Evolutionary conservation across 2,329 filamentous ascomycete genomes (phyloP).

Genomic region (Bipolaris gigantea): DNA sequence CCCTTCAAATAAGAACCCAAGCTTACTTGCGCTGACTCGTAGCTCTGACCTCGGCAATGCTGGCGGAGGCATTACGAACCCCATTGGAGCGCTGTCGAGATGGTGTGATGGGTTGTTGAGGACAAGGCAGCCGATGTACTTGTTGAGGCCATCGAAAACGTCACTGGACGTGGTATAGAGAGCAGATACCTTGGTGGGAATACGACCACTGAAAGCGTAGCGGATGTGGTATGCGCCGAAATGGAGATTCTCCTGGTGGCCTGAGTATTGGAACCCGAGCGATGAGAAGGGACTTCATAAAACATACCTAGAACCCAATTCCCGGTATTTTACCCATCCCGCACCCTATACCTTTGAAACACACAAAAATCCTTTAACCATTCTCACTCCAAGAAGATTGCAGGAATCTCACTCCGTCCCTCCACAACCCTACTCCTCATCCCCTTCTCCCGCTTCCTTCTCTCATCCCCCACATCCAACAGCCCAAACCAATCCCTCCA

Average conservation of each 20-base stretch:
- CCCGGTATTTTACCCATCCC: too few relatives aligned
- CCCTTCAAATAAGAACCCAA: constrained; percentile 35
- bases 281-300: neutral
- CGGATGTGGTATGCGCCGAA: constrained; percentile 52
- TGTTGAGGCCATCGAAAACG: constrained; percentile 62
- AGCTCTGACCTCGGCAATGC: constrained; percentile 67
- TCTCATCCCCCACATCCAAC: constrained; percentile 57
- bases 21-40: constrained; percentile 49
- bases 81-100: constrained; percentile 61
- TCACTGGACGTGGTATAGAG: constrained; percentile 57
- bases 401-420: constrained; percentile 30
- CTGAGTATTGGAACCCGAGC: constrained; percentile 13
- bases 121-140: constrained; percentile 59
- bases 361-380: neutral
- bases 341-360: neutral
- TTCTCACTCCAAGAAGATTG: constrained; percentile 25
- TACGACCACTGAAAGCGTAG: constrained; percentile 60
- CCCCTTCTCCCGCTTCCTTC: constrained; percentile 48
- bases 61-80: constrained; percentile 64
- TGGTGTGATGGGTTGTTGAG: constrained; percentile 55
- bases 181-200: constrained; percentile 64
- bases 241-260: constrained; percentile 4
- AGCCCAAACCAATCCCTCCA: constrained; percentile 58
- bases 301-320: too few relatives aligned
- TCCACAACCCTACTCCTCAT: constrained; percentile 48